Evolutionary conservation across 2,329 filamentous ascomycete species (phyloP).

Genomic region (Helotiales sp.): DNA sequence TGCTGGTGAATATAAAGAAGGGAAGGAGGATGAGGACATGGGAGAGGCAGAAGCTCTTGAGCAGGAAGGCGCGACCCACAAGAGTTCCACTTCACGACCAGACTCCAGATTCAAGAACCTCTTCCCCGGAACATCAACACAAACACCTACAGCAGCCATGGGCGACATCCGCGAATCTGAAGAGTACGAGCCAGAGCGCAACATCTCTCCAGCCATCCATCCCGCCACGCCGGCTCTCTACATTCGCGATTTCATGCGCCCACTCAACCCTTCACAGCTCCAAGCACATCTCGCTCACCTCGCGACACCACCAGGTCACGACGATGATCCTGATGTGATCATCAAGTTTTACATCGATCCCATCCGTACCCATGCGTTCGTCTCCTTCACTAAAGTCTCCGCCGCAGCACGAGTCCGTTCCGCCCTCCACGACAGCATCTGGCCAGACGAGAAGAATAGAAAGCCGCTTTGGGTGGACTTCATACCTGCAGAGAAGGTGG

Average conservation of each 20-base stretch:
- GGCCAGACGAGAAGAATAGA: conserved; percentile 85
- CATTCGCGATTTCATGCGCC: conserved; percentile 88
- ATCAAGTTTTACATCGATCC: conserved; percentile 78
- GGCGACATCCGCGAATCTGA: conserved; percentile 26
- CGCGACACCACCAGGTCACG: conserved; percentile 61
- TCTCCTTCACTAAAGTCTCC: conserved; percentile 68
- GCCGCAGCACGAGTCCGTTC: conserved; percentile 79
- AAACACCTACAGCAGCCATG: conserved; percentile 22
- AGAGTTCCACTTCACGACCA: conserved; percentile 24
- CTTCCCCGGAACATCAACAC: conserved; percentile 36
- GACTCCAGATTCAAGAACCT: conserved; percentile 56
- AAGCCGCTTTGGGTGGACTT: conserved; percentile 91
- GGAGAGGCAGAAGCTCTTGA: background rate
- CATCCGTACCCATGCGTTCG: conserved; percentile 88
- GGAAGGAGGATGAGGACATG: conserved; percentile 12
- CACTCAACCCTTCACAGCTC: conserved; percentile 72
- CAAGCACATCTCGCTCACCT: conserved; percentile 72
- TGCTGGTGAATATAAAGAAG: background rate
- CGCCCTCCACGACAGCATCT: conserved; percentile 76
- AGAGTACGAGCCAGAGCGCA: conserved; percentile 37
- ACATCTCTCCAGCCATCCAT: conserved; percentile 65
- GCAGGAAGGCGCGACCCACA: conserved; percentile 11
- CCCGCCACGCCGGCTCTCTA: conserved; percentile 79
- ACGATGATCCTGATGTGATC: conserved; percentile 61
- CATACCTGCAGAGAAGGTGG: conserved; percentile 75